Base-by-base conservation (phyloP, 352 stramenopile genomes). In the Albugo candida region DNA sequence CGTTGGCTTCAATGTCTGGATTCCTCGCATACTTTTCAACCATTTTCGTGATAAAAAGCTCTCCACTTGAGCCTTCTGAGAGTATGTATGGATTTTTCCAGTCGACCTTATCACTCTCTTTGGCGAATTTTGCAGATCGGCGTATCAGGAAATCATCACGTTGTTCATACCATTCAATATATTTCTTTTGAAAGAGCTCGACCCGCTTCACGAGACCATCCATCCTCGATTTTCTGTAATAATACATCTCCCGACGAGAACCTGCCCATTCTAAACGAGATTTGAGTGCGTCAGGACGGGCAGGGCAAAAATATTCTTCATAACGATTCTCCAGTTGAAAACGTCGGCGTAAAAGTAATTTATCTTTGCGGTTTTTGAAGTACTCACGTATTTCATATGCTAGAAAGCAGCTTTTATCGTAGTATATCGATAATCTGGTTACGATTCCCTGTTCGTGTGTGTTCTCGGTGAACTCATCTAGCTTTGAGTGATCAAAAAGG, bases 401-500 rank as follows among this genome's bases (percentile, higher is more conserved):
- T 12, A 94, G 59, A 5, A 78, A 93, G 47, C 75, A 82, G 4
- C 56, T 58, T 1, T 53, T 51, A 53, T 96, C 84, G 17, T 65
- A 67, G 54, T 80, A 97, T 10, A 82, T 21, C 8, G 83, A 94
- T 18, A 97, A 55, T 6, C 85, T 75, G 20, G 70, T 51, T 12
- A 92, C 67, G 17, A 97, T 61, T 0, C 87, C 87, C 54, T 97
- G 74, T 18, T 79, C 66, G 53, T 98, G 80, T 11, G 60, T 65
- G 41, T 79, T 75, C 19, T 94, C 71, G 6, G 87, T 86, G 54
- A 96, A 97, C 40, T 96, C 76, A 52, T 97, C 88, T 11, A 96
- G 62, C 53, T 96, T 97, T 19, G 82, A 61, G 41, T 81, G 70
- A 8, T 71, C 46, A 47, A 93, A 96, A n/a, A 95, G 71, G 27